These are phyloP conservation scores for Purpureocillium takamizusanense DNA, from an alignment of 2,329 filamentous ascomycete genomes.

Conservation along the genomic window DNA sequence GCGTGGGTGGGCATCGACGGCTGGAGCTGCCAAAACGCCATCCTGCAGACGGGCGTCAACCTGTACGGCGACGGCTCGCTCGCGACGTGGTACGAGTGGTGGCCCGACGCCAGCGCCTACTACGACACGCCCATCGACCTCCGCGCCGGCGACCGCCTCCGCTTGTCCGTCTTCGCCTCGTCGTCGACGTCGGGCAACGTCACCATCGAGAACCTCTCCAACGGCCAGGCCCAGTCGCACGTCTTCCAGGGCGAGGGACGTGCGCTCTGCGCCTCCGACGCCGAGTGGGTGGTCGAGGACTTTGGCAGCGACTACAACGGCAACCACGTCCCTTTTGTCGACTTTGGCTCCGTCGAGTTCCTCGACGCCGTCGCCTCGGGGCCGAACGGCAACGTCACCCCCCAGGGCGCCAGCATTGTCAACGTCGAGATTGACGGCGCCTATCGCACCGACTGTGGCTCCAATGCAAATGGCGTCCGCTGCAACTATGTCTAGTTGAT, in stretches of 20 bases:
- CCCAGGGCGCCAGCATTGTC: too few species aligned
- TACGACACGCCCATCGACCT: neutral
- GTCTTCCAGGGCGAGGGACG: neutral
- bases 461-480: too few species aligned
- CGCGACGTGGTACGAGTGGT: conserved; percentile 5
- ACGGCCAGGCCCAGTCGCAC: neutral
- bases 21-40: neutral
- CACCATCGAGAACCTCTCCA: conserved; percentile 2
- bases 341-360: too few species aligned
- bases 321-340: too few species aligned
- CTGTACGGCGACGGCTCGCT: conserved; percentile 3
- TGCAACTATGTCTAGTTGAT: too few species aligned
- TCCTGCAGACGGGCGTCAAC: conserved; percentile 2
- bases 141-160: conserved; percentile 1
- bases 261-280: neutral
- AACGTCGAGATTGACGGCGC: too few species aligned
- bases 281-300: conserved; percentile 2
- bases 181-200: neutral
- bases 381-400: too few species aligned
- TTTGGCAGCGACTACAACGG: too few species aligned
- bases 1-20: conserved; percentile 7
- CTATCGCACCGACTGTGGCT: too few species aligned
- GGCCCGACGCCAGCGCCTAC: conserved; percentile 1
- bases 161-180: neutral
- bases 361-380: too few species aligned